Base-by-base conservation (phyloP, 192 early-diverging fungal species). In the Coemansia sp. region DNA sequence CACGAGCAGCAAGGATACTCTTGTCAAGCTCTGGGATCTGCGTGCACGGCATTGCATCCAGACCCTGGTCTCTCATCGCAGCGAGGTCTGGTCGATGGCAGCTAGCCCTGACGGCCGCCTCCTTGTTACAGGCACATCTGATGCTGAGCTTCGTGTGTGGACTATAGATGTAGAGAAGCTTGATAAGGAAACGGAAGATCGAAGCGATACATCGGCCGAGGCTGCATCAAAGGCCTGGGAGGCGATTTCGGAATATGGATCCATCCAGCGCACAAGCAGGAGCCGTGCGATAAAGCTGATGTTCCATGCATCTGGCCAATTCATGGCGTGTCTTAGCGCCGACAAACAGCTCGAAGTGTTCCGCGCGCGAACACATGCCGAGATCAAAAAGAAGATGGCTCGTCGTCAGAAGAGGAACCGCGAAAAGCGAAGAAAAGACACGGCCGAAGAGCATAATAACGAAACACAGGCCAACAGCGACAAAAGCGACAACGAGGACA, bases 21-120 rank as follows among this genome's bases (percentile, higher is more conserved):
- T 98, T 71, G 73, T 99, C 38, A 99, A 99, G 81, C 77, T 97
- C 57, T 99, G 97, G 97, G 97, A 99, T 77, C 81, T 98, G 39
- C 85, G 88, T n/a, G 93, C 94, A 26, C 92, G 92, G 69, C 92
- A 93, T 76, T 99, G 97, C 66, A 91, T 95, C 58, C 94, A 99
- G 77, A 99, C 96, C 45, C 71, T 98, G 57, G 91, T 94, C 3
- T 89, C 89, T 20, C 97, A 99, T 67, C 92, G 96, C 64, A 93
- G 89, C 64, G 96, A 99, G 72, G 92, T 97, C 15, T 98, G 97
- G 96, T 87, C 89, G 9, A 81, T 94, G 73, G 96, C 89, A 35
- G 75, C 89, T 20, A 87, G 86, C 35, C 77, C 75, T 14, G 90
- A 92, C 56, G 84, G 86, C 53, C 87, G 75, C 0, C 72, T 90